A percentile compares a stretch with the other conserved stretches of the same genome.
These are phyloP conservation scores for Macadamia integrifolia DNA, from an alignment of 164 flowering plant genomes.

Conservation along the genomic window DNA sequence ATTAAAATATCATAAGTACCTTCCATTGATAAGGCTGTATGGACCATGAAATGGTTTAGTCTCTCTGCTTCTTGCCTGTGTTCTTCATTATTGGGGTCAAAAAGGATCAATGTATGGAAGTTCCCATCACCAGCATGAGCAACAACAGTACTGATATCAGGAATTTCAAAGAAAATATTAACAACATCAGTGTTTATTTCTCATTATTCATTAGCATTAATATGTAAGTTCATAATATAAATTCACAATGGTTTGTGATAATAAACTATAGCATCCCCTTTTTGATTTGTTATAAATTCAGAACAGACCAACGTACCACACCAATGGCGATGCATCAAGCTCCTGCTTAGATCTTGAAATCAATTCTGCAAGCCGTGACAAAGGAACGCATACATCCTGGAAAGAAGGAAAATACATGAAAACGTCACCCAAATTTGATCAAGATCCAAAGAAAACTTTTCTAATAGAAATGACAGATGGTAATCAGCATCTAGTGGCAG, in stretches of 20 bases:
- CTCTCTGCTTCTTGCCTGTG: slow-evolving; percentile 80
- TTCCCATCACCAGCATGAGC: slow-evolving; percentile 99
- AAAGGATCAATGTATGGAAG: slow-evolving; percentile 82
- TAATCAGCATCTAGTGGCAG: too few species aligned
- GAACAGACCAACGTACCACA: slow-evolving; percentile 50
- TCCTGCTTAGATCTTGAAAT: slow-evolving; percentile 72
- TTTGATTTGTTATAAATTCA: slow-evolving; percentile 1
- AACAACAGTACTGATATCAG: slow-evolving; percentile 65
- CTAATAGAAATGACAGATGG: background rate
- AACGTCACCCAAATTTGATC: background rate
- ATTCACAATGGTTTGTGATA: too few species aligned
- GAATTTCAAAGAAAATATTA: slow-evolving; percentile 3
- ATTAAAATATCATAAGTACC: slow-evolving; percentile 32
- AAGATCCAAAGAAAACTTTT: background rate
- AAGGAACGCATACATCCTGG: slow-evolving; percentile 97
- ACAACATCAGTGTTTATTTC: background rate
- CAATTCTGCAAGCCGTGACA: slow-evolving; percentile 77
- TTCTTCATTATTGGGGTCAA: slow-evolving; percentile 74
- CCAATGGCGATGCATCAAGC: slow-evolving; percentile 74
- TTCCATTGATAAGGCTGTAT: slow-evolving; percentile 78
- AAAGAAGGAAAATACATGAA: slow-evolving; percentile 5
- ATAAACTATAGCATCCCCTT: background rate
- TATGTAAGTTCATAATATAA: background rate
- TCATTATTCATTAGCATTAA: too few species aligned
- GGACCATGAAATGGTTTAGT: slow-evolving; percentile 82